Conservation (phyloP, 208 protist species). For the Leishmania guyanensis region DNA sequence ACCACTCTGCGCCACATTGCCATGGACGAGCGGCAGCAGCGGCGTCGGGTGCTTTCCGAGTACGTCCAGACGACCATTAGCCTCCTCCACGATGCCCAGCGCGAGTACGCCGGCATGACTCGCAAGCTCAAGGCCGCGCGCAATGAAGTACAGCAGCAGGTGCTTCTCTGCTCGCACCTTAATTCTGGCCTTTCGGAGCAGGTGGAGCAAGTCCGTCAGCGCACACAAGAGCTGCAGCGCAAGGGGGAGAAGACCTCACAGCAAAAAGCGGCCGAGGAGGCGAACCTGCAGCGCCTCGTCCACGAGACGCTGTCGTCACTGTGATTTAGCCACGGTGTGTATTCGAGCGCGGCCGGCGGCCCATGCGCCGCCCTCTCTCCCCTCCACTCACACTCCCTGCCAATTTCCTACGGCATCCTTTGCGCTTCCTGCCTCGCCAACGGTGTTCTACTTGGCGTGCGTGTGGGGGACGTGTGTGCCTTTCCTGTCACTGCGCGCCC, state of each 20-base stretch:
- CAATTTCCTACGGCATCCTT: too few relatives aligned
- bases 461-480: too few relatives aligned
- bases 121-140: conserved; percentile 3
- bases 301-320: conserved; percentile 28
- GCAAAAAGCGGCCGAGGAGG: conserved; percentile 34
- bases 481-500: too few relatives aligned
- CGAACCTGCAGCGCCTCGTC: conserved; percentile 38
- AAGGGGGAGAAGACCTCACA: conserved; percentile 4
- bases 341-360: neutral
- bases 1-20: neutral
- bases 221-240: conserved; percentile 11
- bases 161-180: conserved; percentile 27
- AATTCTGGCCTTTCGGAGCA: conserved; percentile 21
- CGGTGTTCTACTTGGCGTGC: too few relatives aligned
- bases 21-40: conserved; percentile 26
- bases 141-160: conserved; percentile 31
- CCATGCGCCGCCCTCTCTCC: too few relatives aligned
- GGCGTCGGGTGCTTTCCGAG: conserved; percentile 15
- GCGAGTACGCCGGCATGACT: conserved; percentile 10
- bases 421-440: too few relatives aligned
- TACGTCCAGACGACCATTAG: conserved; percentile 13
- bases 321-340: neutral
- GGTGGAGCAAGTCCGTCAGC: conserved; percentile 16
- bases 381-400: too few relatives aligned
- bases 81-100: conserved; percentile 21